Evolutionary conservation across 192 early-diverging fungal species (phyloP).

Genomic region (Chytriomyces sp.): DNA sequence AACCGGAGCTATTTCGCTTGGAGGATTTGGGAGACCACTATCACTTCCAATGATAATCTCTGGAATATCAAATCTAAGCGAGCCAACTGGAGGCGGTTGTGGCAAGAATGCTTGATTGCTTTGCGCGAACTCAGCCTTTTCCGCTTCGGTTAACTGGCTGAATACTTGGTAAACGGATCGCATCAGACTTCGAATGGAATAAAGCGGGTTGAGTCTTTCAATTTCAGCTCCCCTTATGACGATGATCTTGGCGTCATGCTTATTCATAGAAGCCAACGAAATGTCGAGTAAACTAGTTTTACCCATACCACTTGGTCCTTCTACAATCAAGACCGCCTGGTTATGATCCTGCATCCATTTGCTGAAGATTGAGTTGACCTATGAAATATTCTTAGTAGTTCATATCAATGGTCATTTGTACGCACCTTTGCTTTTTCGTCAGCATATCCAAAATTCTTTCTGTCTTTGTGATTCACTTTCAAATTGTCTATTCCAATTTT

Average conservation of each 20-base stretch:
- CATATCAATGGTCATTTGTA: background rate
- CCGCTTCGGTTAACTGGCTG: background rate
- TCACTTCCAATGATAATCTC: conserved; percentile 5
- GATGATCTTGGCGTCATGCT: conserved; percentile 13
- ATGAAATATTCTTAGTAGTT: background rate
- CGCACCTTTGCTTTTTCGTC: conserved; percentile 28
- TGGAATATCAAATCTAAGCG: background rate
- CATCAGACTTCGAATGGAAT: conserved; percentile 22
- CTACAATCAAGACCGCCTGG: conserved; percentile 24
- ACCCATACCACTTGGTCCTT: conserved; percentile 36
- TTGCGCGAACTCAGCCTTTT: conserved; percentile 2
- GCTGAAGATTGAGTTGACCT: background rate
- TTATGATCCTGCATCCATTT: conserved; percentile 19
- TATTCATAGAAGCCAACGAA: conserved; percentile 4
- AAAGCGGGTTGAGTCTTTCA: conserved; percentile 26
- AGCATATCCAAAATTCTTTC: conserved; percentile 19
- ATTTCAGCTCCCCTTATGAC: conserved; percentile 29
- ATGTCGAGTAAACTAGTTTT: conserved; percentile 31
- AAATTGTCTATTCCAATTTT: conserved; percentile 23
- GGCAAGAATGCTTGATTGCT: background rate
- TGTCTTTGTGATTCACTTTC: conserved; percentile 27
- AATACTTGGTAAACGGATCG: conserved; percentile 4
- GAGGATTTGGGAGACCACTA: too few species aligned
- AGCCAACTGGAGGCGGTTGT: background rate
- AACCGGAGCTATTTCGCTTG: too few species aligned